These are phyloP conservation scores for Periconia digitata DNA, from an alignment of 2,329 filamentous ascomycete species.

Conservation along the genomic window DNA sequence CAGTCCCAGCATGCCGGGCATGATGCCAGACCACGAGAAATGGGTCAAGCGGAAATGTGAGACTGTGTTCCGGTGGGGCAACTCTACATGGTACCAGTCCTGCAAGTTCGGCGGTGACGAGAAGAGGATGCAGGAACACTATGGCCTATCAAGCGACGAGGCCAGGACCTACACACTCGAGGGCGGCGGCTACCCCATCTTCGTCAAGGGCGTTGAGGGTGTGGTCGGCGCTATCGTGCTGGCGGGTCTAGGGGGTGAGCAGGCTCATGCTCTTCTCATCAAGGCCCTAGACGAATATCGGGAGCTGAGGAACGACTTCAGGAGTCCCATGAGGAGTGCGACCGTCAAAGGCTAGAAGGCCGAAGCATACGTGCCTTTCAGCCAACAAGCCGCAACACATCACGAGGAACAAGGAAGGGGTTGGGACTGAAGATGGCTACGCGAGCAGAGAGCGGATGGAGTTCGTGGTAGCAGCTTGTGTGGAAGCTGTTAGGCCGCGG, in stretches of 20 bases:
- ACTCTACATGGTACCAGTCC: constrained; percentile 70
- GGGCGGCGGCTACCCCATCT: constrained; percentile 73
- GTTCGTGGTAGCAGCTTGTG: not conserved
- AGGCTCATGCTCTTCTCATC: constrained; percentile 76
- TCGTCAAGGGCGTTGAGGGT: constrained; percentile 73
- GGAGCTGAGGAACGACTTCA: constrained; percentile 37
- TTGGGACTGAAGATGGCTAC: constrained; percentile 11
- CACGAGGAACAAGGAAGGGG: constrained; percentile 1
- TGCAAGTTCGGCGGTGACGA: constrained; percentile 71
- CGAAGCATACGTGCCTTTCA: constrained; percentile 6
- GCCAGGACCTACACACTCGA: constrained; percentile 71
- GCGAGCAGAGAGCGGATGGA: not conserved
- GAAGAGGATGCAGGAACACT: constrained; percentile 64
- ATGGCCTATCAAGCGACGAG: constrained; percentile 57
- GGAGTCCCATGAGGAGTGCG: constrained; percentile 35
- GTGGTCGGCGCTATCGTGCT: constrained; percentile 75
- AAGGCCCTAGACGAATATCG: constrained; percentile 64
- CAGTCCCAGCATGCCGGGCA: constrained; percentile 65
- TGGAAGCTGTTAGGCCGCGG: not conserved
- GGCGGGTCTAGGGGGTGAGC: constrained; percentile 72
- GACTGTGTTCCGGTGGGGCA: constrained; percentile 71
- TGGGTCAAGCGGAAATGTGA: constrained; percentile 67
- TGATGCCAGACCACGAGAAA: constrained; percentile 69
- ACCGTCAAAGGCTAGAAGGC: constrained; percentile 21
- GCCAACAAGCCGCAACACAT: constrained; percentile 5